Base-by-base conservation (phyloP, 805 yeast genomes). In the Jamesozyma hellenica region DNA sequence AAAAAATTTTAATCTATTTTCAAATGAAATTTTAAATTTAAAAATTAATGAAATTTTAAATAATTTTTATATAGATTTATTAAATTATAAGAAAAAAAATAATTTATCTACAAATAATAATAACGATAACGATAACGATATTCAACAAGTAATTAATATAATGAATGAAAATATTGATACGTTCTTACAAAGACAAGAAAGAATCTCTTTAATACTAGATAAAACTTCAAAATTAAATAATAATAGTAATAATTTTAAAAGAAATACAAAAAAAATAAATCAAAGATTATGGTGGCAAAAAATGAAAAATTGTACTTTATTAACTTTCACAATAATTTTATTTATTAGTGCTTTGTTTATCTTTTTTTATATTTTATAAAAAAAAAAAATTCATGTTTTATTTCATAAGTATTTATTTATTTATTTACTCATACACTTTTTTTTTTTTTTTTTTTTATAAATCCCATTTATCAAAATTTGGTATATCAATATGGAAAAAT, bases 111-210 rank as follows among this genome's bases (percentile, higher is more conserved):
- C n/a, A n/a, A n/a, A n/a, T n/a, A n/a, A n/a, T n/a, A 21, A 21
- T 2, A 28, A 27, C 15, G 35, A 32, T 12, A 14, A 36, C 18
- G 33, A 46, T 25, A 50, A 48, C 15, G 63, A 60, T 32, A 34
- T 61, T 32, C 50, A 54, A 27, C 55, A 57, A 19, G 52, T 61
- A 12, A 47, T 61, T n/a, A 53, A 52, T 32, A 52, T 61, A 8
- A 60, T 61, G 65, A 61, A 60, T 44, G 63, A 60, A 42, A 61
- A 61, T 39, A 60, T 61, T 23, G 63, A 58, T 43, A 58, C 57
- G 53, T 70, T 86, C 19, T 64, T 85, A 49, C 77, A 75, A 48
- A 71, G 95, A 38, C 94, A 94, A 16, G 95, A 85, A 51, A 71
- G 82, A 38, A 75, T 85, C 42, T 73, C 75, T 47, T 60, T 72